A percentile compares a stretch with the other conserved stretches of the same genome.
These are phyloP conservation scores for Metschnikowia continentalis DNA, from an alignment of 805 yeast species.

Conservation along the genomic window DNA sequence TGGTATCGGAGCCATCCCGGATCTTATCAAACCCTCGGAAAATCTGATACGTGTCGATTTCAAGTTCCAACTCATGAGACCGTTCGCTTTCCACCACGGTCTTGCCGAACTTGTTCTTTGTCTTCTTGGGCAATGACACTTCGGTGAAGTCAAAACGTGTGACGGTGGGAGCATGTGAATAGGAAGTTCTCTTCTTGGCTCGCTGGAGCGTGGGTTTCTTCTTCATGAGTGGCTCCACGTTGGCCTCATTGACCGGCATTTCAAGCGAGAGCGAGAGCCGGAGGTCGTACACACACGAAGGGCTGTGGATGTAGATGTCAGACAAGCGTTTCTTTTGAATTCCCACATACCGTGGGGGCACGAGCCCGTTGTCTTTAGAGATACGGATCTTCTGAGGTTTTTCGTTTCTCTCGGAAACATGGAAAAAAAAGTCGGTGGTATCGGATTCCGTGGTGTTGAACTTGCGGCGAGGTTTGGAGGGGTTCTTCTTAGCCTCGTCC, in stretches of 20 bases:
- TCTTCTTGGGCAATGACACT: conserved; percentile 38
- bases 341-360: conserved; percentile 65
- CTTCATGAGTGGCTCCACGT: conserved; percentile 48
- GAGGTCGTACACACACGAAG: conserved; percentile 73
- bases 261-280: conserved; percentile 75
- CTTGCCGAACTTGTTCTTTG: conserved; percentile 36
- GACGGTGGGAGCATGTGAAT: conserved; percentile 67
- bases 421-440: conserved; percentile 58
- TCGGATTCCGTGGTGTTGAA: conserved; percentile 60
- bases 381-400: conserved; percentile 62
- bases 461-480: conserved; percentile 39
- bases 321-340: conserved; percentile 74
- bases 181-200: conserved; percentile 69
- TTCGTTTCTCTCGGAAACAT: conserved; percentile 59
- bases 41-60: conserved; percentile 36
- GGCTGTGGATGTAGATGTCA: conserved; percentile 66
- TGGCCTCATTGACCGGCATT: conserved; percentile 60
- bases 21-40: conserved; percentile 41
- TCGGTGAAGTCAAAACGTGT: conserved; percentile 71
- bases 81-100: conserved; percentile 34
- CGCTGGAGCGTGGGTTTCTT: conserved; percentile 55
- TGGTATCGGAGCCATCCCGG: conserved; percentile 42
- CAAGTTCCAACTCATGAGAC: conserved; percentile 38
- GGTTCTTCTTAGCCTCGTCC: conserved; percentile 30
- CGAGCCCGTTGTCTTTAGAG: conserved; percentile 53